Evolutionary conservation across 345 rosid species (phyloP), one percentile per base, ranked within the genome.

Genomic region (Salix brachista): DNA sequence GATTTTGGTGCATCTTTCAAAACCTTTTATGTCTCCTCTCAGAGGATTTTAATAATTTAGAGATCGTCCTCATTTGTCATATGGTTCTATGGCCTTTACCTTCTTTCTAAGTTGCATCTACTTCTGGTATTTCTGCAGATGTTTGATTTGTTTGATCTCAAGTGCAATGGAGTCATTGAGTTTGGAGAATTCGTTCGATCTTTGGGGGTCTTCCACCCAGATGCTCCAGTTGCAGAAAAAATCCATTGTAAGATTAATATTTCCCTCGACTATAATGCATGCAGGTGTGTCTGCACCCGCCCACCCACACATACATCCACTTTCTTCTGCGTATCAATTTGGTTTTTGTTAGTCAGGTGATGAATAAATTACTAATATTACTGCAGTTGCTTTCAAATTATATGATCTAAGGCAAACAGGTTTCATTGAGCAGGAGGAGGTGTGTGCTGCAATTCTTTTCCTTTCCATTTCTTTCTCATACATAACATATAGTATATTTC

Each of bases 161-260:
- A 95, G 85, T 88, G 83, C 76, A 91, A 92, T 86, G 97, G 97
- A 71, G 99, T 92, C 18, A 90, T 95, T 8, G 94, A 91, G 62
- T 95, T 92, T 75, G 97, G 96, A 1, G 99, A 91, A 77, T 95
- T 95, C 71, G 93, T 95, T 39, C 85, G 97, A 83, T 92, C 99
- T 36, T 79, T 95, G 61, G 90, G 97, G 7, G 82, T 92, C 60
- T 95, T 95, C 76, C 99, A 92, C 78, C 97, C 97, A 56, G 81
- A 82, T 80, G 92, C 97, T 66, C 87, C 87, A 0, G 83, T 84
- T 18, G 88, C 78, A 19, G 94, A 88, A 21, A 95, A 95, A 83
- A 85, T 84, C 17, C 4, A 13, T 11, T 46, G 50, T 46, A 46
- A 46, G 50, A 11, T 14, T 46, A 12, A 13, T 46, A 14, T 3